Percentiles rank a stretch among this genome's conserved stretches.
phyloP scores from a whole-genome alignment of 2,329 filamentous ascomycete genomes.

The Fusarium goolgardi region DNA sequence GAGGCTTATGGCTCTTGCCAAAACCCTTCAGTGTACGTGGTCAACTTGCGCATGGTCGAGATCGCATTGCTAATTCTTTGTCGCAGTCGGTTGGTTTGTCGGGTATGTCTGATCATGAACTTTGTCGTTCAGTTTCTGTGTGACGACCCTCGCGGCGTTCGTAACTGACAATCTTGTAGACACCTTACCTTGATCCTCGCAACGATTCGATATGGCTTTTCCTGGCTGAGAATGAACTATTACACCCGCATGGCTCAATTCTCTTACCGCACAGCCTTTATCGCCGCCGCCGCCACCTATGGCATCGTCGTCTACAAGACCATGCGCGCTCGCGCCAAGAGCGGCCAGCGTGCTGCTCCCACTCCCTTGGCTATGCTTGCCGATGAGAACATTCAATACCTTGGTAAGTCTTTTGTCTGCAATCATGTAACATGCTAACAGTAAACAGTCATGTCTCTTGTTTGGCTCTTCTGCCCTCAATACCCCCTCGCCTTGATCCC shows the following conservation, averaged over 20 bases:
- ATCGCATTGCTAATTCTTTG: conserved; percentile 40
- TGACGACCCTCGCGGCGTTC: no score
- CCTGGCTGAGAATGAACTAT: conserved; percentile 90
- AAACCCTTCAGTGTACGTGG: conserved; percentile 90
- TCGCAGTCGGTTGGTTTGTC: conserved; percentile 79
- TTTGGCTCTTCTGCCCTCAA: conserved; percentile 94
- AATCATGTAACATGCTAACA: conserved; percentile 10
- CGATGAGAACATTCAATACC: conserved; percentile 98
- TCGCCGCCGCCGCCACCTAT: conserved; percentile 91
- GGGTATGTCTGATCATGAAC: conserved; percentile 69
- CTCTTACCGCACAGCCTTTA: conserved; percentile 89
- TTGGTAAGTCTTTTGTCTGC: conserved; percentile 70
- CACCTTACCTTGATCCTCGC: conserved; percentile 88
- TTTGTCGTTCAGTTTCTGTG: conserved; percentile 11
- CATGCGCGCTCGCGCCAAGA: conserved; percentile 84
- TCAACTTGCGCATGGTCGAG: conserved; percentile 14
- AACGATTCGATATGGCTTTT: conserved; percentile 84
- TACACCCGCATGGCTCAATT: conserved; percentile 80
- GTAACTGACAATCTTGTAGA: conserved; percentile 50
- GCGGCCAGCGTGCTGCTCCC: conserved; percentile 70
- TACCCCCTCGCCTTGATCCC: conserved; percentile 91
- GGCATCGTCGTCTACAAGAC: conserved; percentile 99
- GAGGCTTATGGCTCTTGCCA: conserved; percentile 80
- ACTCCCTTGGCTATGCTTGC: conserved; percentile 74
- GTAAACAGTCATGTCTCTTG: conserved; percentile 82